Conservation (phyloP, 805 yeast genomes). For the Candida palmyrensis region DNA sequence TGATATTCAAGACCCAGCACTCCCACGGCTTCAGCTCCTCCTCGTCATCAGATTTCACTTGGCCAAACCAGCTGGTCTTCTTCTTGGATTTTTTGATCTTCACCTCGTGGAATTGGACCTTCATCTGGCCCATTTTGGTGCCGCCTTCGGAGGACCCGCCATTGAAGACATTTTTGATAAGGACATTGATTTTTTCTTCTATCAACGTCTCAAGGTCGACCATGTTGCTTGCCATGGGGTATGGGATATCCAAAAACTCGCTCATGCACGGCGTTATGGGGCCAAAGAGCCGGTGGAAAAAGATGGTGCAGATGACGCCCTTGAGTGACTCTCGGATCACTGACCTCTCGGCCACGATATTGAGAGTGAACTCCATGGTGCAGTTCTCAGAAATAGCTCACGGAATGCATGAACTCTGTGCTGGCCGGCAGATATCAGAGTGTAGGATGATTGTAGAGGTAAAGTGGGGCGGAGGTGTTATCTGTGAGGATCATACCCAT, state of each 20-base stretch:
- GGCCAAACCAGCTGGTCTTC: conserved; percentile 55
- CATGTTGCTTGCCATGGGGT: conserved; percentile 44
- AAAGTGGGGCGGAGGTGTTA: no score
- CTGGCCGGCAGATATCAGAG: no score
- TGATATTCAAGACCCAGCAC: conserved; percentile 56
- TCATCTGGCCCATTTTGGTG: conserved; percentile 24
- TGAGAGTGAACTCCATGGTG: conserved; percentile 43
- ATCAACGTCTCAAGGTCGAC: conserved; percentile 46
- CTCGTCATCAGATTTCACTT: conserved; percentile 12
- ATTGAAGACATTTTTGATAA: conserved; percentile 24
- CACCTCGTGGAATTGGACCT: conserved; percentile 35
- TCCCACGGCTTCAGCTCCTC: conserved; percentile 60
- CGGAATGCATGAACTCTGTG: no score
- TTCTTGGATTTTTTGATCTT: conserved; percentile 31
- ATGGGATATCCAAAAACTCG: conserved; percentile 57
- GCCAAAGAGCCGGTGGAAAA: conserved; percentile 68
- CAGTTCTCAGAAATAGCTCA: no score
- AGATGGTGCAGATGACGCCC: conserved; percentile 60
- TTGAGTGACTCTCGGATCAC: conserved; percentile 50
- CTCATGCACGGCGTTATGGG: conserved; percentile 49
- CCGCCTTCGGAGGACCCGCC: conserved; percentile 4
- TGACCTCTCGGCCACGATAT: conserved; percentile 47
- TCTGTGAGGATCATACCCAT: no score
- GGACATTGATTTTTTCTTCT: conserved; percentile 28
- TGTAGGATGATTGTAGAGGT: no score